Conservation (phyloP, 805 yeast genomes). For the Starmera dryadoides region DNA sequence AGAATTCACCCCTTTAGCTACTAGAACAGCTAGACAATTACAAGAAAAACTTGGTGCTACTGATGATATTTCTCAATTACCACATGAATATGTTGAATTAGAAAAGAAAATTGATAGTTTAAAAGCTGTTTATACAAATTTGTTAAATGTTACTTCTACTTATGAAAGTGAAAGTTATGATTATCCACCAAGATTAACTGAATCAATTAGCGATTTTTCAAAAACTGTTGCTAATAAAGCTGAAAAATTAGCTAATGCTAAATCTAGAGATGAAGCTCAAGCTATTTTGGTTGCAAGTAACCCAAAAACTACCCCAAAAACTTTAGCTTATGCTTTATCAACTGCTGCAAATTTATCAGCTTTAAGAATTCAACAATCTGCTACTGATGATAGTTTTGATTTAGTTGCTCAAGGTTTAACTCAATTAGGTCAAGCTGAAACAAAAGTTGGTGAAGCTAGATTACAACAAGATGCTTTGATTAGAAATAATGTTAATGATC, state of each 20-base stretch:
- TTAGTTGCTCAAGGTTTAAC: conserved; percentile 57
- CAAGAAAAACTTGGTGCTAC: conserved; percentile 77
- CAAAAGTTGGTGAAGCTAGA: conserved; percentile 75
- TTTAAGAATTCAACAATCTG: conserved; percentile 21
- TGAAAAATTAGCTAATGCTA: conserved; percentile 60
- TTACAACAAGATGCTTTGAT: conserved; percentile 76
- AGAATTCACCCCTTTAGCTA: conserved; percentile 68
- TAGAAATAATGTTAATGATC: conserved; percentile 59
- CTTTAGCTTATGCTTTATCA: conserved; percentile 74
- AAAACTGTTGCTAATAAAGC: conserved; percentile 59
- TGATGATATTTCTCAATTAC: conserved; percentile 78
- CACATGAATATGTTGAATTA: conserved; percentile 70
- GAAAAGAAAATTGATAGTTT: conserved; percentile 70
- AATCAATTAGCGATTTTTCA: conserved; percentile 68
- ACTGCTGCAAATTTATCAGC: conserved; percentile 55
- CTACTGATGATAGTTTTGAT: conserved; percentile 33
- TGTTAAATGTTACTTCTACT: conserved; percentile 42
- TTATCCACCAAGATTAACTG: conserved; percentile 68
- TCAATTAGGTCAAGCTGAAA: conserved; percentile 61
- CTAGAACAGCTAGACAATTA: conserved; percentile 70
- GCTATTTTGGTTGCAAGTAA: conserved; percentile 52
- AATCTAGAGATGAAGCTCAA: conserved; percentile 78
- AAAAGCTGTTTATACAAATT: conserved; percentile 55
- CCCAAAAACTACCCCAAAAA: conserved; percentile 57
- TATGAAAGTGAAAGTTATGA: conserved; percentile 78